Evolutionary conservation across 1,139 yeast genomes (phyloP), one percentile per base, ranked within the genome.

Genomic region (Suhomyces ambrosiae): DNA sequence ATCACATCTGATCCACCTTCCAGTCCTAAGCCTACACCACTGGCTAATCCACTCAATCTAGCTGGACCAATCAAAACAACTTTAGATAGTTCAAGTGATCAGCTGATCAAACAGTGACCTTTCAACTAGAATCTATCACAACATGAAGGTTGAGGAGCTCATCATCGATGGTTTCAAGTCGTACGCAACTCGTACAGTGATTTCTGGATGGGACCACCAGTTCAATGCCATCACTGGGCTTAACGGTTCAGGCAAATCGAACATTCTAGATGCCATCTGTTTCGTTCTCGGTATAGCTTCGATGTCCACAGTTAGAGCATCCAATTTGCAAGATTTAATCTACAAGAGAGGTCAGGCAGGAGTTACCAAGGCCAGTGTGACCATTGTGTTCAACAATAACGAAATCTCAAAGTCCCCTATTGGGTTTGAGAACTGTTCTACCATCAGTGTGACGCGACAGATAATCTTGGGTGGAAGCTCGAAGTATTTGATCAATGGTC

Each of bases 281-380:
- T 94, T 94, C 63, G 99, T 94, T n/a, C 73, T 94, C 24, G 99
- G 99, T 38, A 90, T 94, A 45, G 85, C 97, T 1, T 82, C 95
- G 7, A 89, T 92, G 95, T 63, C 88, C 15, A 87, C 96, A 0
- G 96, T 94, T 19, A 74, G 99, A 58, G 99, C 98, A 0, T 85
- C 89, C 12, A 89, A 85, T 56, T 68, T 90, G 33, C 97, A 92
- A 54, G 99, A 94, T 60, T 76, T 94, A 59, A 92, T 94, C 41
- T 92, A 92, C 60, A 92, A 92, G 54, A 79, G 97, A 51, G 98
- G 98, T 7, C 98, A 92, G 58, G 97, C 98, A 0, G 98, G 98
- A 46, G 92, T 92, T 7, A 90, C 97, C 2, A 90, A 89, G 58
- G 98, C 98, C 2, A 85, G 95, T 56, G 98, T 94, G 2, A 89